Evolutionary conservation across 768 basidiomycete species (phyloP).

Genomic region (Udeniomyces megalosporus): DNA sequence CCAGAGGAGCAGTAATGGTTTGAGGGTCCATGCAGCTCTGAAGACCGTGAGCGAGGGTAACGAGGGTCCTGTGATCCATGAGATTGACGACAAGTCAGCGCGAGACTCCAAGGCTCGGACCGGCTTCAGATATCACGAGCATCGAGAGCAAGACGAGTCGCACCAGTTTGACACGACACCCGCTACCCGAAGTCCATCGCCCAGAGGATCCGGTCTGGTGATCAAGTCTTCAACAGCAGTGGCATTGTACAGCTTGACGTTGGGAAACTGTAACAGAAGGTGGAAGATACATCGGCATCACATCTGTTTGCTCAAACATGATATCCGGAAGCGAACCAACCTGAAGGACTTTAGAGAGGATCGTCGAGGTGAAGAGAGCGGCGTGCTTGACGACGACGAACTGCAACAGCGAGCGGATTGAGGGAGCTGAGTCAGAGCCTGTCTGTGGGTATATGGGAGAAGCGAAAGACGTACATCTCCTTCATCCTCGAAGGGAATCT

Average conservation of each 20-base stretch:
- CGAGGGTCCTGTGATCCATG: conserved; percentile 20
- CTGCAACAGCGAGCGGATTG: neutral
- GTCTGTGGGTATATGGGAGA: no score
- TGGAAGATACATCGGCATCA: neutral
- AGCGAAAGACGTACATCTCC: conserved; percentile 29
- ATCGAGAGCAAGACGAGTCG: no score
- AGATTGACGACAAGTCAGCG: no score
- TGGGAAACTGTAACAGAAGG: conserved; percentile 15
- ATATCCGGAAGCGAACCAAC: conserved; percentile 21
- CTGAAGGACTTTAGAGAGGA: conserved; percentile 53
- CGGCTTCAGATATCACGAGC: no score
- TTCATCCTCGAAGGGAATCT: conserved; percentile 61
- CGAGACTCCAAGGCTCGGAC: no score
- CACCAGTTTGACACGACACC: conserved; percentile 42
- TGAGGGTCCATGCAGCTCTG: conserved; percentile 57
- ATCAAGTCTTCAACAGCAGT: conserved; percentile 70
- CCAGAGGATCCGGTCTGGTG: conserved; percentile 39
- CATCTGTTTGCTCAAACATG: neutral
- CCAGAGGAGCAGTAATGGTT: conserved; percentile 61
- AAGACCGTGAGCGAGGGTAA: conserved; percentile 42
- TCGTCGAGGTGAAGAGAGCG: conserved; percentile 61
- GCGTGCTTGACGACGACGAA: conserved; percentile 52
- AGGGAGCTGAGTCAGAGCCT: conserved; percentile 36
- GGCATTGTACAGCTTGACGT: conserved; percentile 23
- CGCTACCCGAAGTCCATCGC: conserved; percentile 34